Evolutionary conservation across 129 eudicot species (phyloP).

Genomic region (Flaveria linearis): DNA sequence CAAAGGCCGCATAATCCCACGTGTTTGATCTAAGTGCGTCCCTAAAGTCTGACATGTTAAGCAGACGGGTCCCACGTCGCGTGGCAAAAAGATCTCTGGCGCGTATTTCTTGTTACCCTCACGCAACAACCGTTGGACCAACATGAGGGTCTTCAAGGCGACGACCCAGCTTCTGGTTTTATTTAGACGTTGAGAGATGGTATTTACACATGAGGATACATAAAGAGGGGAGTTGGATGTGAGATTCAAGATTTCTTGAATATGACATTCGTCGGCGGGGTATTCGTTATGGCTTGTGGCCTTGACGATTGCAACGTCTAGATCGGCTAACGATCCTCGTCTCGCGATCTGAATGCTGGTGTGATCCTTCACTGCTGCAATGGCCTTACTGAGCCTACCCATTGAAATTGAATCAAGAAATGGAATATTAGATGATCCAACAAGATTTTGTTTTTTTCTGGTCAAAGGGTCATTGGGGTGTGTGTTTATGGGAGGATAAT

Average conservation of each 20-base stretch:
- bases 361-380: slow-evolving; percentile 90
- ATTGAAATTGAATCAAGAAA: slow-evolving; percentile 31
- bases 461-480: not conserved
- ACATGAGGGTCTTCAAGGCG: slow-evolving; percentile 73
- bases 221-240: slow-evolving; percentile 59
- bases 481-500: slow-evolving; percentile 19
- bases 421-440: slow-evolving; percentile 1
- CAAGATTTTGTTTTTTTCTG: slow-evolving; percentile 19
- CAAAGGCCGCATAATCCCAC: slow-evolving; percentile 93
- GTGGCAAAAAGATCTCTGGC: slow-evolving; percentile 89
- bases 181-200: slow-evolving; percentile 75
- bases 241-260: slow-evolving; percentile 67
- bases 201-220: slow-evolving; percentile 60
- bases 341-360: slow-evolving; percentile 84
- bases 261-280: slow-evolving; percentile 66
- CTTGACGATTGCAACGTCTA: slow-evolving; percentile 80
- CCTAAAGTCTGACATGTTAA: slow-evolving; percentile 84
- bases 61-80: slow-evolving; percentile 87
- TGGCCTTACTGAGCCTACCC: slow-evolving; percentile 76
- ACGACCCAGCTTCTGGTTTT: slow-evolving; percentile 91
- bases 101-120: slow-evolving; percentile 76
- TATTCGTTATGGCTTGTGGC: slow-evolving; percentile 86
- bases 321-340: slow-evolving; percentile 53
- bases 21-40: slow-evolving; percentile 55
- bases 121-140: slow-evolving; percentile 62